Evolutionary conservation across 1,284 basidiomycete genomes (phyloP).

Genomic region (Cutaneotrichosporon cavernicola): DNA sequence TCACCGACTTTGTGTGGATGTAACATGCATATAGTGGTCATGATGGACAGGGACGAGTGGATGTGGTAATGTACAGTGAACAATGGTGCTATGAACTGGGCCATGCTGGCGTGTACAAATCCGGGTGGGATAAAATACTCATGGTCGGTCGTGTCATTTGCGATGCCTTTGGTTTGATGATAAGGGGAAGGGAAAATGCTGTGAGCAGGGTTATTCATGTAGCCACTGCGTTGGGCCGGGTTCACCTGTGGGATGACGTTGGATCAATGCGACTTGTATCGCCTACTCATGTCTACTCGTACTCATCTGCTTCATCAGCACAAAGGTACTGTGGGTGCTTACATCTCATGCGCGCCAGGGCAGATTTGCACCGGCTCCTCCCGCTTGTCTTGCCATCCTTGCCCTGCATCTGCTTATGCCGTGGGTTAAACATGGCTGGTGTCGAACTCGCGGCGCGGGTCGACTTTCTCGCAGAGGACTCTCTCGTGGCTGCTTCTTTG

Average conservation of each 20-base stretch:
- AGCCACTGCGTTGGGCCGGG: too few species aligned
- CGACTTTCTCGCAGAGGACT: neutral
- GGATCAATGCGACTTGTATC: neutral
- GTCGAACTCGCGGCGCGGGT: neutral
- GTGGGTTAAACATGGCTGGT: neutral
- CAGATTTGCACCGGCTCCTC: neutral
- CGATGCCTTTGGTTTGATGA: neutral
- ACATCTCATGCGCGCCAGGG: neutral
- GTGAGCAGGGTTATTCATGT: neutral
- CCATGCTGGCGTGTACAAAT: neutral
- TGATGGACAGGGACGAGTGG: neutral
- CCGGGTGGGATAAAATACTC: neutral
- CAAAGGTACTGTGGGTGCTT: neutral
- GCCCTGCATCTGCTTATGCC: neutral
- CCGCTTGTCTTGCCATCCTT: neutral
- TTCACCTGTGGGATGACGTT: neutral
- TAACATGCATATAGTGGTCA: slow-evolving; percentile 14
- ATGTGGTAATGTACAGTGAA: neutral
- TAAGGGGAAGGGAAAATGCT: neutral
- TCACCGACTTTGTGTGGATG: slow-evolving; percentile 47
- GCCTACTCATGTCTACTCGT: too few species aligned
- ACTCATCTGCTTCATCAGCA: neutral
- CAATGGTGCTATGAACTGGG: neutral
- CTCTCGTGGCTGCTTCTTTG: neutral
- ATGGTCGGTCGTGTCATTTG: neutral